Conservation (phyloP, 2,329 filamentous ascomycete species). For the Diaporthe vaccinii region DNA sequence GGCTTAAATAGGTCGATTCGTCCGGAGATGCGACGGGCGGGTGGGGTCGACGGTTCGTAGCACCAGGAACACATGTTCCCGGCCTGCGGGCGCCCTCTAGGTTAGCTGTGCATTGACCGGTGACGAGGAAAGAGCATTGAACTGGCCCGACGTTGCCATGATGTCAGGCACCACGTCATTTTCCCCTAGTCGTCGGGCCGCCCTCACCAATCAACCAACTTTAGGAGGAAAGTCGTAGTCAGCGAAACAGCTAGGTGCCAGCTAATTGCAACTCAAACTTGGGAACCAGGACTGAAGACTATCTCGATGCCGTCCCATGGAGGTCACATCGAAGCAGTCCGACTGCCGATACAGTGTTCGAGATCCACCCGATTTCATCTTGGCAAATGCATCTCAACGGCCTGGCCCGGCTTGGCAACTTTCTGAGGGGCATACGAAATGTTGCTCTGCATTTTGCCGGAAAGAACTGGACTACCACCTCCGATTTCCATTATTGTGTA, state of each 20-base stretch:
- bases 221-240: background rate
- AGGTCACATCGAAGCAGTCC: background rate
- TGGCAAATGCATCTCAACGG: conserved; percentile 14
- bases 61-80: conserved; percentile 16
- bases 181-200: background rate
- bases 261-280: background rate
- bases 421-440: background rate
- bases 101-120: conserved; percentile 1
- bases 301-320: background rate
- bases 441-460: background rate
- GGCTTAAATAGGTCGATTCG: background rate
- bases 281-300: background rate
- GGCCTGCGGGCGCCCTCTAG: background rate
- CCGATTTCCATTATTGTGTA: background rate
- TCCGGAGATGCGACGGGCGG: background rate
- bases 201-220: conserved; percentile 13
- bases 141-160: conserved; percentile 24
- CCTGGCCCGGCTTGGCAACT: conserved; percentile 25
- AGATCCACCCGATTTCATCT: conserved; percentile 27
- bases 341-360: background rate
- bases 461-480: background rate
- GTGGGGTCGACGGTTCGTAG: conserved; percentile 10
- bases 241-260: conserved; percentile 1
- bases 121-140: background rate
- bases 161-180: conserved; percentile 35